Conservation (phyloP, 164 flowering plant species). For the Vitis rotundifolia region DNA sequence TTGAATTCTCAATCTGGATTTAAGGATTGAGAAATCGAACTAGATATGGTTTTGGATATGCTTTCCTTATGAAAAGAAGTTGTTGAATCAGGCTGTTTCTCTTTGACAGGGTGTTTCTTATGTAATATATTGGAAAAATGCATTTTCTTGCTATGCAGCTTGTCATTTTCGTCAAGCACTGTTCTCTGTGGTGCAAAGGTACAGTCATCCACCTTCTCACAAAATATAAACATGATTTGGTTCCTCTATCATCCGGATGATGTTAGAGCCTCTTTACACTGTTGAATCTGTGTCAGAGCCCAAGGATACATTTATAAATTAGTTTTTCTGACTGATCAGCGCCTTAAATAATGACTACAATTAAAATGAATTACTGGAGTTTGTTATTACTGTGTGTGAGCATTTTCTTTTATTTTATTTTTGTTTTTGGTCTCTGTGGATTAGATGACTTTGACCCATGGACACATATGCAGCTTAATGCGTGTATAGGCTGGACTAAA, state of each 20-base stretch:
- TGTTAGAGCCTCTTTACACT: neutral
- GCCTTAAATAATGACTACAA: too few relatives aligned
- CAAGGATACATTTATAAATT: too few relatives aligned
- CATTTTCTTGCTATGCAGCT: slow-evolving; percentile 62
- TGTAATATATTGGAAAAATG: slow-evolving; percentile 78
- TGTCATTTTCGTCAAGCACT: slow-evolving; percentile 86
- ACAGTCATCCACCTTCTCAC: slow-evolving; percentile 5
- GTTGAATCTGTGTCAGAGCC: neutral
- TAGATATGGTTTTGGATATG: neutral
- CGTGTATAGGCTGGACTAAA: too few relatives aligned
- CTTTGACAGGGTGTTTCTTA: slow-evolving; percentile 82
- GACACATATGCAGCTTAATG: too few relatives aligned
- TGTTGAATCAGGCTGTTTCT: slow-evolving; percentile 7
- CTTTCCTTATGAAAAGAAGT: neutral
- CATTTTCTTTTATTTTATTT: too few relatives aligned
- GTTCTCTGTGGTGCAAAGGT: slow-evolving; percentile 88
- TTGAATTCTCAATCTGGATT: neutral
- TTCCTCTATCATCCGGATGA: neutral
- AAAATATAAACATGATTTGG: neutral
- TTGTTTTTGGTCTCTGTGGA: too few relatives aligned
- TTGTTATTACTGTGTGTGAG: too few relatives aligned
- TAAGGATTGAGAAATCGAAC: neutral
- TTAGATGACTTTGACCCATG: too few relatives aligned
- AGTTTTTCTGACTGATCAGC: too few relatives aligned
- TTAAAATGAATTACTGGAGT: too few relatives aligned